Evolutionary conservation across 345 rosid species (phyloP).

Genomic region (Rhodomyrtus tomentosa): DNA sequence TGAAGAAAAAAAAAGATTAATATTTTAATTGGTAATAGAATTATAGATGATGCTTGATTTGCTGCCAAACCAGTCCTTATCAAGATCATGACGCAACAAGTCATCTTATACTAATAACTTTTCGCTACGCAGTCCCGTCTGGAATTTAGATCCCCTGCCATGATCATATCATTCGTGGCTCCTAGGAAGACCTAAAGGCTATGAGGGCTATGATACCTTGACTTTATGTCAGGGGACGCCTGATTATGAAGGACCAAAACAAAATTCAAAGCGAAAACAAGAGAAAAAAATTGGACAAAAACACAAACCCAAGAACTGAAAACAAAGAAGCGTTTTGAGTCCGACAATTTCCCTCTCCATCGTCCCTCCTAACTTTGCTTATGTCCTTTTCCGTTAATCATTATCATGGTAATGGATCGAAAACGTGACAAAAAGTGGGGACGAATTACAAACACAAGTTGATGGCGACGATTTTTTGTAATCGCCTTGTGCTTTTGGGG

Average conservation of each 20-base stretch:
- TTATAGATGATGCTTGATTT: background rate
- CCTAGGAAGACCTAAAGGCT: no score
- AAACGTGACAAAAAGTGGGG: background rate
- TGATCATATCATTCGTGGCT: no score
- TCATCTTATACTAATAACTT: background rate
- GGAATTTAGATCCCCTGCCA: no score
- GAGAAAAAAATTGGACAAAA: background rate
- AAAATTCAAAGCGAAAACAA: background rate
- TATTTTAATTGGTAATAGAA: background rate
- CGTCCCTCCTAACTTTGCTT: background rate
- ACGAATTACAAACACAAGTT: no score
- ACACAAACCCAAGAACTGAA: background rate
- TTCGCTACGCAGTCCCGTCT: background rate
- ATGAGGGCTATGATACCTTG: no score
- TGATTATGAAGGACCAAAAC: background rate
- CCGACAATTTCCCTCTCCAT: background rate
- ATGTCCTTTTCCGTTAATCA: no score
- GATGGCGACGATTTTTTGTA: background rate
- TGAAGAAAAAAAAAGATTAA: background rate
- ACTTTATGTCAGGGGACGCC: no score
- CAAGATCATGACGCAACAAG: background rate
- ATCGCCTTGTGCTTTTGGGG: background rate
- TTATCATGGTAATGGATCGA: background rate
- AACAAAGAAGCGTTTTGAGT: background rate
- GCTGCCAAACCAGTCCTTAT: background rate